These are phyloP conservation scores for Litchi chinensis DNA, from an alignment of 345 rosid species.

Conservation along the genomic window DNA sequence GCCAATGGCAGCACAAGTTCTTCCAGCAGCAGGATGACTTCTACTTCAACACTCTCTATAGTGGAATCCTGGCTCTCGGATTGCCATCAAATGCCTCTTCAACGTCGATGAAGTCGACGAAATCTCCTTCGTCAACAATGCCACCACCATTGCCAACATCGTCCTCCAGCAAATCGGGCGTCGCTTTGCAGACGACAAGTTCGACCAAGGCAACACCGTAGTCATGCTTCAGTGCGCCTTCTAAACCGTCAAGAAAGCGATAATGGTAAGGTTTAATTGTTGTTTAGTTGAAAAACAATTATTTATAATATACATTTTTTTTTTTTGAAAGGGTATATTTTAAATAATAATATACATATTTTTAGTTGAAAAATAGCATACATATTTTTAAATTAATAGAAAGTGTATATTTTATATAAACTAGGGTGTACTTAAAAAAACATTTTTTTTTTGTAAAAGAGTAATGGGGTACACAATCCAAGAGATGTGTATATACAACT, in stretches of 20 bases:
- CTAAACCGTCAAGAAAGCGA: conserved; percentile 60
- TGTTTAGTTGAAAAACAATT: too few species aligned
- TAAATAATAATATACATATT: too few species aligned
- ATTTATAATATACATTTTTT: too few species aligned
- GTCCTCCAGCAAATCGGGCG: conserved; percentile 69
- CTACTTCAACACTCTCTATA: conserved; percentile 63
- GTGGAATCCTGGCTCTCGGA: conserved; percentile 58
- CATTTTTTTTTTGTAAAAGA: too few species aligned
- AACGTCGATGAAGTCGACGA: conserved; percentile 70
- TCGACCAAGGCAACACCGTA: conserved; percentile 46
- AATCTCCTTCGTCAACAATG: conserved; percentile 76
- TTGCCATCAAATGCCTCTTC: conserved; percentile 54
- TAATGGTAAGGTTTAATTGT: not conserved
- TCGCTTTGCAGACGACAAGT: conserved; percentile 14
- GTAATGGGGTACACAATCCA: too few species aligned
- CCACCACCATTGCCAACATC: conserved; percentile 79
- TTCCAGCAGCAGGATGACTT: conserved; percentile 72
- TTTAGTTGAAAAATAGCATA: too few species aligned
- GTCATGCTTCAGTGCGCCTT: conserved; percentile 68
- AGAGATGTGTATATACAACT: too few species aligned
- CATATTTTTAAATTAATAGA: too few species aligned
- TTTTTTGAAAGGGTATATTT: too few species aligned
- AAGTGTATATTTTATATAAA: too few species aligned
- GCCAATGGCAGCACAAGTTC: not conserved
- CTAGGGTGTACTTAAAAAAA: too few species aligned